Evolutionary conservation across 495 filamentous ascomycete genomes (phyloP), one percentile per base, ranked within the genome.

Genomic region (Aspergillus egyptiacus): DNA sequence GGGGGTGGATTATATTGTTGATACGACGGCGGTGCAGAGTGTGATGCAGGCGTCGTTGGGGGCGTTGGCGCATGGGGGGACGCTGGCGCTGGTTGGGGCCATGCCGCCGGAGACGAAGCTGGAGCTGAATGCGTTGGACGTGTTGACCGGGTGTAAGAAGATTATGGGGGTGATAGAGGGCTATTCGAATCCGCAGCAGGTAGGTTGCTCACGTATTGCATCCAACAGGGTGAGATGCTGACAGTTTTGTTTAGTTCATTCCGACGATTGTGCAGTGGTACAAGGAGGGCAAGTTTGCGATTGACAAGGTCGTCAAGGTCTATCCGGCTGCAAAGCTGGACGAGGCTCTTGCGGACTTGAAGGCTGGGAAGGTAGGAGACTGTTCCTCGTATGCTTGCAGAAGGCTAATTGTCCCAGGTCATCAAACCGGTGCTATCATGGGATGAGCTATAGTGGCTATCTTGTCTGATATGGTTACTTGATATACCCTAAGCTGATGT

Each of bases 61-160:
- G 5, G 54, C 56, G 1, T 31, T 74, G 42, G 67, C 56, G 1
- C 62, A 67, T 42, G 57, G 54, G 11, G 72, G 72, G 0, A 59
- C 60, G 18, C 55, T 70, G 39, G 64, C 65, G n/a, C 64, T 71
- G 31, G 71, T 75, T 24, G 72, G 72, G 5, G 68, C 69, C 9
- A 58, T 71, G 0, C 66, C 68, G 30, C 38, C 57, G 13, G 64
- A 60, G n/a, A 51, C 63, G 7, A 57, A 63, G 27, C 38, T 69
- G 14, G 55, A 37, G 1, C 51, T 69, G 20, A 50, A 65, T 37
- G 60, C 64, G 0, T 19, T 62, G 30, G 52, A 58, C 5, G 41
- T 58, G 15, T 46, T 72, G 57, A 53, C 57, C 20, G 39, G 42
- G 31, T 62, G 56, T 22, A 62, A 62, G 43, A 56, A 48, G n/a